These are phyloP conservation scores for Crucibulum laeve DNA, from an alignment of 768 basidiomycete genomes.

Conservation along the genomic window DNA sequence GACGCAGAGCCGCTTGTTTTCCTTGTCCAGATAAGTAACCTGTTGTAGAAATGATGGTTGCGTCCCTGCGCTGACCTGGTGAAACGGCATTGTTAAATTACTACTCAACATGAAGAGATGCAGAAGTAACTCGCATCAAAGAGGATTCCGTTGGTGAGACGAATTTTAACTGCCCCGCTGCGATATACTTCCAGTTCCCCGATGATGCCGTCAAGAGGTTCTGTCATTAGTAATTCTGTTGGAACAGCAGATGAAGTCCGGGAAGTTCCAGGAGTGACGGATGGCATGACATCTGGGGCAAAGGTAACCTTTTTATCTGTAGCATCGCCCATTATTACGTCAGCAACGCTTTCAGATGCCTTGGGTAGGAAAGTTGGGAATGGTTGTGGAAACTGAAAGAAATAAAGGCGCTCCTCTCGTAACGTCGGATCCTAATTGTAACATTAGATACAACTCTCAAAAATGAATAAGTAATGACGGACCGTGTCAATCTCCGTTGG, in stretches of 20 bases:
- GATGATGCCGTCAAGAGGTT: constrained; percentile 67
- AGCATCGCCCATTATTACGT: constrained; percentile 28
- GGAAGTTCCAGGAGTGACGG: constrained; percentile 17
- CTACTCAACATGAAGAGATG: constrained; percentile 2
- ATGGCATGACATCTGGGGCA: constrained; percentile 53
- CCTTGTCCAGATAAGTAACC: constrained; percentile 66
- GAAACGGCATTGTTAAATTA: constrained; percentile 4
- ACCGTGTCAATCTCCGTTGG: constrained; percentile 37
- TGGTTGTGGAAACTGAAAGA: constrained; percentile 87
- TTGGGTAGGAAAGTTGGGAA: constrained; percentile 69
- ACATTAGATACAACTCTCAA: neutral
- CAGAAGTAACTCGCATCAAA: constrained; percentile 59
- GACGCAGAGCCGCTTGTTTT: constrained; percentile 56
- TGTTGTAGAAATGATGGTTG: constrained; percentile 89
- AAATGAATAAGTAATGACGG: constrained; percentile 7
- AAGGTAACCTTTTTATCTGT: constrained; percentile 57
- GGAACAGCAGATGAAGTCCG: constrained; percentile 20
- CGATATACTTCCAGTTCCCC: constrained; percentile 83
- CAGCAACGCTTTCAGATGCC: constrained; percentile 22
- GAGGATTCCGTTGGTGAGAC: constrained; percentile 74
- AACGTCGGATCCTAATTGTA: constrained; percentile 39
- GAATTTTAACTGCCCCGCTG: constrained; percentile 85
- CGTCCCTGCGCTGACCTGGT: constrained; percentile 75
- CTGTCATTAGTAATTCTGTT: constrained; percentile 24
- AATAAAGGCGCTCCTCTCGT: constrained; percentile 69